Evolutionary conservation across 164 flowering plant genomes (phyloP).

Genomic region (Tetrastigma voinierianum): DNA sequence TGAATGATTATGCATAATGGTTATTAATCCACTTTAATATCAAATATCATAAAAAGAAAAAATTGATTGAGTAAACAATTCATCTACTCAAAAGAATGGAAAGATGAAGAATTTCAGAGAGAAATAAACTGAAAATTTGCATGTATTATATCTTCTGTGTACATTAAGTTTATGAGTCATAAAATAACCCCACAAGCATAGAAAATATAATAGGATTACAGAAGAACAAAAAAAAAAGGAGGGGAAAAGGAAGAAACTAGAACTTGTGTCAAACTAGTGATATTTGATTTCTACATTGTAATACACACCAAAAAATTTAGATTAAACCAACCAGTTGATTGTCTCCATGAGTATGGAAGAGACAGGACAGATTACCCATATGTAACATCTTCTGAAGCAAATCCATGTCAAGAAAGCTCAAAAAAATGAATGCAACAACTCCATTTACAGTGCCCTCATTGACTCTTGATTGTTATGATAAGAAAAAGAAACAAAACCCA

Average conservation of each 20-base stretch:
- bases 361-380: neutral
- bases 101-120: neutral
- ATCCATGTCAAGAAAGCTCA: slow-evolving; percentile 3
- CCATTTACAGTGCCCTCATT: slow-evolving; percentile 9
- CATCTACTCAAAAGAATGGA: too few relatives aligned
- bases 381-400: neutral
- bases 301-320: neutral
- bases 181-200: neutral
- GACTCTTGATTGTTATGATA: neutral
- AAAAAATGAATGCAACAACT: slow-evolving; percentile 10
- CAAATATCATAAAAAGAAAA: neutral
- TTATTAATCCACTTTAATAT: too few relatives aligned
- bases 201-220: neutral
- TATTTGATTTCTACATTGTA: too few relatives aligned
- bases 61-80: neutral
- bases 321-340: neutral
- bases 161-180: neutral
- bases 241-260: too few relatives aligned
- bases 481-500: slow-evolving; percentile 6
- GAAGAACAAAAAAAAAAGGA: neutral
- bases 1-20: too few relatives aligned
- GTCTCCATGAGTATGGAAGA: neutral
- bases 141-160: neutral
- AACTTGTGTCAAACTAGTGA: too few relatives aligned
- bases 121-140: slow-evolving; percentile 1